A percentile compares a stretch with the other conserved stretches of the same genome.
These are phyloP conservation scores for Sarocladium brachiariae DNA, from an alignment of 2,329 filamentous ascomycete species.

Conservation along the genomic window DNA sequence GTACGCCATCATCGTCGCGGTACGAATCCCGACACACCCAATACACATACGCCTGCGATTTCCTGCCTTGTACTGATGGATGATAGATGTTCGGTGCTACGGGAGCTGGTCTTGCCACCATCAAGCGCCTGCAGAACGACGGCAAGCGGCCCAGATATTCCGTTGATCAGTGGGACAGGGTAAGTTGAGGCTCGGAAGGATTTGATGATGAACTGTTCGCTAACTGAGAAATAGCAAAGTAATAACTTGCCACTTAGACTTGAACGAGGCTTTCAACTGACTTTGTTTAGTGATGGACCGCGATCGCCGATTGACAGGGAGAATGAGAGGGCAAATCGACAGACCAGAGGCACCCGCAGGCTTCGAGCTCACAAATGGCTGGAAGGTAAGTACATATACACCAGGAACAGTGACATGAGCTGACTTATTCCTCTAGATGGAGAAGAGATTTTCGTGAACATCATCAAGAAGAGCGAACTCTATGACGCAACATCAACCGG, in stretches of 20 bases:
- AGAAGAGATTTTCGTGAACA: conserved; percentile 42
- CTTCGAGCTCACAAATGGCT: conserved; percentile 57
- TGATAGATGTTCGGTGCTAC: conserved; percentile 56
- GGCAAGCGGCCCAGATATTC: conserved; percentile 54
- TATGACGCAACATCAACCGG: not conserved
- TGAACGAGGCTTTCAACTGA: conserved; percentile 10
- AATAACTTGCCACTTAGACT: conserved; percentile 17
- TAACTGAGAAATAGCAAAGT: conserved; percentile 42
- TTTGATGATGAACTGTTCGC: not conserved
- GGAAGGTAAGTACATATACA: conserved; percentile 45
- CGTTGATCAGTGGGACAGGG: conserved; percentile 57
- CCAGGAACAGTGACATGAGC: not conserved
- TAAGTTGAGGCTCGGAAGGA: conserved; percentile 25
- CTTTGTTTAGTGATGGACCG: conserved; percentile 55
- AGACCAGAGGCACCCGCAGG: conserved; percentile 47
- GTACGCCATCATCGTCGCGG: conserved; percentile 56
- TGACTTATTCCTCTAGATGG: conserved; percentile 34
- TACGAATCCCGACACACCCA: conserved; percentile 29
- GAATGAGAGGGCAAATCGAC: conserved; percentile 51
- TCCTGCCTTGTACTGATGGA: not conserved
- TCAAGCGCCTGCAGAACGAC: conserved; percentile 53
- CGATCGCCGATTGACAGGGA: conserved; percentile 54
- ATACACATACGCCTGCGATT: not conserved
- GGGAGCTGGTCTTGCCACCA: conserved; percentile 49
- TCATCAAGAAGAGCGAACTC: not conserved